Percentiles rank a stretch among this genome's conserved stretches.
Conservation (phyloP, 2,329 filamentous ascomycete genomes). For the Fusarium stilboides region DNA sequence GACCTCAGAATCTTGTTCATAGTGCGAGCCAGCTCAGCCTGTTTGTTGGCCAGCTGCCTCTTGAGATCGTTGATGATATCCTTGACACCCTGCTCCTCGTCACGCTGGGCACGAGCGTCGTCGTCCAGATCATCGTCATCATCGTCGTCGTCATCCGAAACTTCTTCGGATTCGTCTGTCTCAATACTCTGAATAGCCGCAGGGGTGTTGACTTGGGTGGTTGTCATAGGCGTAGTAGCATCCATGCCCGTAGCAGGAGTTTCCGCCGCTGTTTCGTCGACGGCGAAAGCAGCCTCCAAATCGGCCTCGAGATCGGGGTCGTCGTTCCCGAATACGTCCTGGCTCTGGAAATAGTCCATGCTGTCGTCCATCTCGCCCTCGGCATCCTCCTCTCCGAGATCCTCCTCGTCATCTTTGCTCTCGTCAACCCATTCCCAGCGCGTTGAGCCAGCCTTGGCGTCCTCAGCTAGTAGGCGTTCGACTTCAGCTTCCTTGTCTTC, state of each 20-base stretch:
- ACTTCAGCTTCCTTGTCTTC: constrained; percentile 88
- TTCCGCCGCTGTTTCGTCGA: constrained; percentile 57
- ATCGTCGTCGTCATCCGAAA: constrained; percentile 64
- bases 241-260: constrained; percentile 62
- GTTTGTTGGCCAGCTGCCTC: constrained; percentile 63
- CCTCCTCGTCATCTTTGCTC: constrained; percentile 59
- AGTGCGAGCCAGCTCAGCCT: constrained; percentile 61
- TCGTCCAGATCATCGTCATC: constrained; percentile 70
- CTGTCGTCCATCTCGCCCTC: constrained; percentile 64
- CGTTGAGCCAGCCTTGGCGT: constrained; percentile 73
- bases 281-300: constrained; percentile 68
- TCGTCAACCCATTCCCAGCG: constrained; percentile 77
- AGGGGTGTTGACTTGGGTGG: constrained; percentile 61
- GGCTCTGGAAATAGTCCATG: constrained; percentile 57
- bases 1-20: constrained; percentile 65
- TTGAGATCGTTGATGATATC: constrained; percentile 69
- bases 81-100: constrained; percentile 68
- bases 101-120: constrained; percentile 64
- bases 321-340: constrained; percentile 54
- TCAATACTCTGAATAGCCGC: constrained; percentile 63
- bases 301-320: constrained; percentile 69
- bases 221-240: constrained; percentile 63
- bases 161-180: constrained; percentile 58
- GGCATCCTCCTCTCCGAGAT: constrained; percentile 66
- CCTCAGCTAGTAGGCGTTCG: constrained; percentile 79